Evolutionary conservation across 2,329 filamentous ascomycete genomes (phyloP).

Genomic region (Arthrobotrys pseudoclavata): DNA sequence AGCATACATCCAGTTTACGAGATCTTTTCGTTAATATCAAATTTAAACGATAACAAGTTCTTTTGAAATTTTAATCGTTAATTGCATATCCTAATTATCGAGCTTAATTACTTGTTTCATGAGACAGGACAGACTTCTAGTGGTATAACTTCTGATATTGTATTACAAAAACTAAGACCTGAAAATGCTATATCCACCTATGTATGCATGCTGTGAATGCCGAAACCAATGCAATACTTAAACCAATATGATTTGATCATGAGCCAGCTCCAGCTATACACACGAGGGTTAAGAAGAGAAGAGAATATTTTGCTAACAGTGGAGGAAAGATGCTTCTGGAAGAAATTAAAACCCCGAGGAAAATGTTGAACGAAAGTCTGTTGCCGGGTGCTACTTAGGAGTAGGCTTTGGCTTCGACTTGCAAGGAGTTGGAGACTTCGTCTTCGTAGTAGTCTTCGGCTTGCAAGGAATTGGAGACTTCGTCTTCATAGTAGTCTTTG

Average conservation of each 20-base stretch:
- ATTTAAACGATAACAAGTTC: too few species aligned
- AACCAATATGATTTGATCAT: conserved; percentile 6
- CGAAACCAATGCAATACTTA: conserved; percentile 15
- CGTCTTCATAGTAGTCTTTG: conserved; percentile 8
- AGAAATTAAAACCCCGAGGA: neutral
- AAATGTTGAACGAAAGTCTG: neutral
- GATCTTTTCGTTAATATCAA: too few species aligned
- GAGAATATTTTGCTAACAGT: neutral
- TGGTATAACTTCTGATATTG: neutral
- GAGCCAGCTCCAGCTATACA: conserved; percentile 14
- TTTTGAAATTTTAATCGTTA: too few species aligned
- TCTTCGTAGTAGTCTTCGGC: conserved; percentile 16
- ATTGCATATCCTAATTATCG: neutral
- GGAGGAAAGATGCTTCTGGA: neutral
- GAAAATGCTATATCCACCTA: conserved; percentile 30
- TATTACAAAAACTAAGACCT: conserved; percentile 16
- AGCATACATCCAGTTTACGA: too few species aligned
- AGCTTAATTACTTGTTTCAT: too few species aligned
- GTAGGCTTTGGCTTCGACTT: conserved; percentile 19
- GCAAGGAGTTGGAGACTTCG: conserved; percentile 1
- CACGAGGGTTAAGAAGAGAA: conserved; percentile 6
- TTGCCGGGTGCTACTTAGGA: neutral
- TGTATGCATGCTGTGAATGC: neutral
- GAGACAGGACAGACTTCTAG: neutral
- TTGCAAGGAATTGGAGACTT: neutral